Conservation (phyloP, 2,329 filamentous ascomycete genomes). For the Sclerotinia glacialis region DNA sequence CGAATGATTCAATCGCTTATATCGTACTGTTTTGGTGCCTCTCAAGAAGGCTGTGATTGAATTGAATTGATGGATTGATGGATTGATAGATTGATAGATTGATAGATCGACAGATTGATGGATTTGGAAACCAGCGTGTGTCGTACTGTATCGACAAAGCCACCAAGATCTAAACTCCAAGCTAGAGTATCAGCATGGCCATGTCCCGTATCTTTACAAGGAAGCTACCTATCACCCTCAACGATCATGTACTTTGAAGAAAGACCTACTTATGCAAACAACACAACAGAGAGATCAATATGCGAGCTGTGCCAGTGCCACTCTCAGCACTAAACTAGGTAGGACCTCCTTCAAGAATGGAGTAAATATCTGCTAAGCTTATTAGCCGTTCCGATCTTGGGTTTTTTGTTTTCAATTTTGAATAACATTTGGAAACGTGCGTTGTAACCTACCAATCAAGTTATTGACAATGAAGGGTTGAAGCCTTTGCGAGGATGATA, state of each 20-base stretch:
- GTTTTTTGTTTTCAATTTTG: background rate
- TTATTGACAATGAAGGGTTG: background rate
- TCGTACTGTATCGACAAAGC: background rate
- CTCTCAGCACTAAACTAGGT: background rate
- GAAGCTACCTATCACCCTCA: background rate
- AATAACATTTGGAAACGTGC: background rate
- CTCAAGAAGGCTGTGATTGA: no score
- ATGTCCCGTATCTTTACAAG: background rate
- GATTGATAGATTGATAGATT: background rate
- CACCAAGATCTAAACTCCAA: background rate
- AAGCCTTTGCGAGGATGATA: background rate
- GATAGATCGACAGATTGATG: no score
- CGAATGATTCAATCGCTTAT: no score
- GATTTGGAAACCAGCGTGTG: no score
- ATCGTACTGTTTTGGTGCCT: no score
- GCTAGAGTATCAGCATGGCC: background rate
- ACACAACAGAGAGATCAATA: background rate
- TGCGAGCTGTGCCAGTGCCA: background rate
- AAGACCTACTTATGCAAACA: background rate
- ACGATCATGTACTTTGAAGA: background rate
- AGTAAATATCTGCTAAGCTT: background rate
- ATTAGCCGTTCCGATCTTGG: constrained; percentile 2
- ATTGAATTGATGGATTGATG: no score
- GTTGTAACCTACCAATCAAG: background rate
- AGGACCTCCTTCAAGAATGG: constrained; percentile 5